Evolutionary conservation across 1,284 basidiomycete genomes (phyloP), one percentile per base, ranked within the genome.

Genomic region (Cystobasidiaceae sp.): DNA sequence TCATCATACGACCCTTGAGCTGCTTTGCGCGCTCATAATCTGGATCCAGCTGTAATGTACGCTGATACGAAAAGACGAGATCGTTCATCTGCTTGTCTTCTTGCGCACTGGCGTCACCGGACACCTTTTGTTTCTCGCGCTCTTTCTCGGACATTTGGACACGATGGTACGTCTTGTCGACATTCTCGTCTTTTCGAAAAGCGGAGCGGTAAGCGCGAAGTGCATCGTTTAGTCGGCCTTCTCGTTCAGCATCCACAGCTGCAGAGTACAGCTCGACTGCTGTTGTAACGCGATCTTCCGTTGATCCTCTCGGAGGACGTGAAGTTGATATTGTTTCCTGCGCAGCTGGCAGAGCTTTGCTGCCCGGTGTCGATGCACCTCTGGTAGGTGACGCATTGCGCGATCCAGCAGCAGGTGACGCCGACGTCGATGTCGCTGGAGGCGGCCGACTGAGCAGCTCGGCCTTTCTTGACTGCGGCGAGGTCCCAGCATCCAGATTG

Each of bases 201-300:
- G 71, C 70, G 6, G 56, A 45, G 19, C 71, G 62, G 45, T 74
- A 73, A 41, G 52, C 56, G 6, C 56, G 45, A 2, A 73, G 64
- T 7, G 72, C 71, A 28, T 71, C 70, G 25, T 70, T 70, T 30
- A 74, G 43, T 17, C 70, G 44, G 8, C 72, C 72, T 39, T 71
- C 68, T 9, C 62, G 64, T 58, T 74, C 72, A n/a, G 57, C 55
- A 27, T 11, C 21, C 1, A 74, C 72, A 1, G 72, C 72, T 5
- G 23, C 51, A 11, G 44, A 37, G 49, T 74, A 74, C 33, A 70
- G 58, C 46, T 72, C 72, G 34, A 74, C 51, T 2, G 72, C 72
- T 8, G 67, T 67, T 27, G 45, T 27, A 45, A 25, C 27, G 27
- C 15, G n/a, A n/a, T n/a, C n/a, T n/a, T n/a, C n/a, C n/a, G n/a